Conservation (phyloP, 331 rosid genomes). For the Pyrus hybrid region DNA sequence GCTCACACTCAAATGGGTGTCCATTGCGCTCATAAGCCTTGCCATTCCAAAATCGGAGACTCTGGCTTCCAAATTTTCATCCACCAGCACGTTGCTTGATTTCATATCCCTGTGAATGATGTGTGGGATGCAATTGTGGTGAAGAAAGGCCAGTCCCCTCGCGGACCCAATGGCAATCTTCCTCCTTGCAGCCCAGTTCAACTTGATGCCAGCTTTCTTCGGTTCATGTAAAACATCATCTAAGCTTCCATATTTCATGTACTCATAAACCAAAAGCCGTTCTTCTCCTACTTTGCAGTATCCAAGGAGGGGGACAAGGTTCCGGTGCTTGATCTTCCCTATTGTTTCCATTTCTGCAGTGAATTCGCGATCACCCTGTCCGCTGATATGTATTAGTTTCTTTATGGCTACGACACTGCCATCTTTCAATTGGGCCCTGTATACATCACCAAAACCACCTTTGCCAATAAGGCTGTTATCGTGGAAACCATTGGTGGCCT, state of each 20-base stretch:
- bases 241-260: conserved; percentile 52
- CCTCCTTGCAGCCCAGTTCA: conserved; percentile 52
- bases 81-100: conserved; percentile 78
- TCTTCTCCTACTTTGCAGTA: conserved; percentile 87
- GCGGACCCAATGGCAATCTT: conserved; percentile 59
- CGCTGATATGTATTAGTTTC: conserved; percentile 80
- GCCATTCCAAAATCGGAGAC: conserved; percentile 90
- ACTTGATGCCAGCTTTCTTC: conserved; percentile 40
- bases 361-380: conserved; percentile 96
- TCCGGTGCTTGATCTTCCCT: conserved; percentile 89
- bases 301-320: conserved; percentile 92
- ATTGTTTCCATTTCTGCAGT: conserved; percentile 99
- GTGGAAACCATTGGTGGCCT: conserved; percentile 87
- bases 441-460: conserved; percentile 89
- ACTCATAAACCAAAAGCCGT: conserved; percentile 53
- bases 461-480: conserved; percentile 70
- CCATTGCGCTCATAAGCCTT: conserved; percentile 63
- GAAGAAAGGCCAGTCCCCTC: conserved; percentile 54
- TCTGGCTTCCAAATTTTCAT: conserved; percentile 48
- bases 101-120: conserved; percentile 64
- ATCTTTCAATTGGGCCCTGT: conserved; percentile 85
- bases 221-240: conserved; percentile 54
- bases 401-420: conserved; percentile 88
- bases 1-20: conserved; percentile 65
- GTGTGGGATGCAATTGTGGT: conserved; percentile 57